Conservation (phyloP, 495 filamentous ascomycete species). For the Tuber umbilicatum region DNA sequence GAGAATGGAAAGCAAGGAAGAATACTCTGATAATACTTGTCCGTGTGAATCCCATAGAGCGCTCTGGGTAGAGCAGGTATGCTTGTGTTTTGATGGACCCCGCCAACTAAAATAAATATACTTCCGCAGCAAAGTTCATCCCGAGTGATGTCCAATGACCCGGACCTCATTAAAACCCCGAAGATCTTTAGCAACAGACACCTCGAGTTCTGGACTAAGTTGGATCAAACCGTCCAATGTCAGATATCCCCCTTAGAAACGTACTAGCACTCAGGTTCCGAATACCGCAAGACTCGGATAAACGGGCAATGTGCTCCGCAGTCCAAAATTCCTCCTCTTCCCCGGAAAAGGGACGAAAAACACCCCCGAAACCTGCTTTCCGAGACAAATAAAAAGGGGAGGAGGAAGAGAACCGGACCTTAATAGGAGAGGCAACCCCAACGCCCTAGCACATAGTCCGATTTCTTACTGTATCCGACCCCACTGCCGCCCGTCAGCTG, state of each 20-base stretch:
- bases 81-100: neutral
- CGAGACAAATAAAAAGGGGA: no score
- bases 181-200: neutral
- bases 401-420: no score
- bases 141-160: neutral
- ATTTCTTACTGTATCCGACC: no score
- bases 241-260: neutral
- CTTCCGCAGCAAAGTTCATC: neutral
- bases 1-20: neutral
- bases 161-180: neutral
- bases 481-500: neutral
- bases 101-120: neutral
- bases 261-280: neutral
- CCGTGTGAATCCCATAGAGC: neutral
- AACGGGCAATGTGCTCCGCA: no score
- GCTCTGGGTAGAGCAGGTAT: neutral
- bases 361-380: no score
- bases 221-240: neutral
- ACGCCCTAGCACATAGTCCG: no score
- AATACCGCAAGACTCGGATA: no score
- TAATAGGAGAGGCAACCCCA: no score
- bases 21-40: neutral
- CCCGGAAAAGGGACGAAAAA: no score
- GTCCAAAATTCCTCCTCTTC: no score
- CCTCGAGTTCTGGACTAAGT: neutral